Percentiles rank a stretch among this genome's conserved stretches.
phyloP scores from a whole-genome alignment of 1,284 basidiomycete species.

The Stygiomarasmius scandens region DNA sequence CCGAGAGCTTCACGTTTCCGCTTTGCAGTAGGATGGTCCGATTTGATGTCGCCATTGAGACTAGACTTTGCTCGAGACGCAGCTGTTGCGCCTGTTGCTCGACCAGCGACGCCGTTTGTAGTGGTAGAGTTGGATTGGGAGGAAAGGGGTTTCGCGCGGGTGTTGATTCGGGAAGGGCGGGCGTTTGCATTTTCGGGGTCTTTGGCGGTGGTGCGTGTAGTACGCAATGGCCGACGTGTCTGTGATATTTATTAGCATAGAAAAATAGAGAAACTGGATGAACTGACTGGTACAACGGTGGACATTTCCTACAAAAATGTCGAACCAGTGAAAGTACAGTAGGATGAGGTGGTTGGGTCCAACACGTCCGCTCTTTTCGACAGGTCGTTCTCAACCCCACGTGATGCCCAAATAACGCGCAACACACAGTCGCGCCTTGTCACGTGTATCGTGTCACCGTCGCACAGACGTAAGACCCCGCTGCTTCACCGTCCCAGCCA shows the following conservation, averaged over 20 bases:
- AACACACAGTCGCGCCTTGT: neutral
- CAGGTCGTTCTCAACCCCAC: neutral
- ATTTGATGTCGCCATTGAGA: slow-evolving; percentile 38
- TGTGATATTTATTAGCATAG: slow-evolving; percentile 29
- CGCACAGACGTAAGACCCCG: no score
- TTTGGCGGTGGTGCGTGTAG: slow-evolving; percentile 55
- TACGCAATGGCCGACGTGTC: slow-evolving; percentile 63
- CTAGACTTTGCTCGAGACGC: slow-evolving; percentile 53
- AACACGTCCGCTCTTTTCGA: neutral
- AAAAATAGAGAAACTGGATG: neutral
- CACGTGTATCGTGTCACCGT: neutral
- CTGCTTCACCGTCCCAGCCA: neutral
- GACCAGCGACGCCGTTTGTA: slow-evolving; percentile 42
- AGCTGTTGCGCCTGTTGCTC: slow-evolving; percentile 48
- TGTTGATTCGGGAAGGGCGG: slow-evolving; percentile 51
- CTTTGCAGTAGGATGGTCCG: slow-evolving; percentile 53
- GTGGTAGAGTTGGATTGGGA: slow-evolving; percentile 37
- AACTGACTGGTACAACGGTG: slow-evolving; percentile 5
- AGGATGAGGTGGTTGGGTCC: neutral
- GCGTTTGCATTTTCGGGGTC: slow-evolving; percentile 69
- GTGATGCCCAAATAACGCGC: slow-evolving; percentile 5
- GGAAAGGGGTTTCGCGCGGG: slow-evolving; percentile 61
- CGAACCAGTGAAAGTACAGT: neutral
- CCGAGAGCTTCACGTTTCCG: slow-evolving; percentile 76
- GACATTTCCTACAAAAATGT: slow-evolving; percentile 3